These are phyloP conservation scores for Solanum chmielewskii DNA, from an alignment of 257 asterid species.

Conservation along the genomic window DNA sequence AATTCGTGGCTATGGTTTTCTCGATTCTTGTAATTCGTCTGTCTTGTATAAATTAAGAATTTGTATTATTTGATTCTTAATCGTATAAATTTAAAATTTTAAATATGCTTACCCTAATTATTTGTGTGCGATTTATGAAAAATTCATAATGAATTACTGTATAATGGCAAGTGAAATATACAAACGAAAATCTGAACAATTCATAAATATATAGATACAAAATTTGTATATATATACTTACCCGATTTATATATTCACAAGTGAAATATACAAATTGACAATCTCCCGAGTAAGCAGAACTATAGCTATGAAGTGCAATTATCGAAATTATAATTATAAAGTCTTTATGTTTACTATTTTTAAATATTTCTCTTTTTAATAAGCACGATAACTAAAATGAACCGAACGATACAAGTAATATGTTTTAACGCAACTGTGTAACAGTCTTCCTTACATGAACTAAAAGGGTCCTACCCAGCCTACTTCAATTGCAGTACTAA, in stretches of 20 bases:
- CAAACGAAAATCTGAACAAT: too few species aligned
- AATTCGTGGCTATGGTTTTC: neutral
- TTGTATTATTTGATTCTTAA: neutral
- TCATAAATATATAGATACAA: too few species aligned
- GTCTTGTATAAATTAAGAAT: too few species aligned
- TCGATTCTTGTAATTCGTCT: accelerated
- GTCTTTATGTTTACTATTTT: too few species aligned
- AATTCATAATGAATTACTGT: neutral
- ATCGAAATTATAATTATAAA: too few species aligned
- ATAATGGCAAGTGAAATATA: too few species aligned
- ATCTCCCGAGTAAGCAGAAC: accelerated
- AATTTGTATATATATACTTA: too few species aligned
- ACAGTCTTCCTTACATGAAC: neutral
- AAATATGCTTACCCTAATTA: neutral
- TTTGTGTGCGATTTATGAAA: neutral
- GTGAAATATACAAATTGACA: neutral
- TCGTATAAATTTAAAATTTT: too few species aligned
- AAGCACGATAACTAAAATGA: neutral
- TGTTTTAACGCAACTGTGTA: neutral
- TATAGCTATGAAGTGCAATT: too few species aligned
- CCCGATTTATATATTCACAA: too few species aligned
- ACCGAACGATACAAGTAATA: neutral
- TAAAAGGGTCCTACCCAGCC: neutral
- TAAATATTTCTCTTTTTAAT: neutral
- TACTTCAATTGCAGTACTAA: neutral